Percentiles rank a stretch among this genome's conserved stretches.
These are phyloP conservation scores for Morella rubra DNA, from an alignment of 306 rosid genomes.

Conservation along the genomic window DNA sequence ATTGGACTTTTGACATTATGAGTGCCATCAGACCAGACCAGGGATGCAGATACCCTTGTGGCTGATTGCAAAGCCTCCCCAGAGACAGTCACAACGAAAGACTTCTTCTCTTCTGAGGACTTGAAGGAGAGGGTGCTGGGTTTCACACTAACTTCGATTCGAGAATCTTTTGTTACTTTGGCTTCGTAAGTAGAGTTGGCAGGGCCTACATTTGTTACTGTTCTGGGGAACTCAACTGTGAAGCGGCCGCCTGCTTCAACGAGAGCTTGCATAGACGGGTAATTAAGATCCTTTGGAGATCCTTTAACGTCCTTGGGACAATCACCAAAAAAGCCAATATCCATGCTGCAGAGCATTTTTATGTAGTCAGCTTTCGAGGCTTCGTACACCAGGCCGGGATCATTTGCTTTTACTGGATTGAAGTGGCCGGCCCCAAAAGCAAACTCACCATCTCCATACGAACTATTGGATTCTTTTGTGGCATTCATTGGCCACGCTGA, in stretches of 20 bases:
- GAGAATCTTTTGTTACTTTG: background rate
- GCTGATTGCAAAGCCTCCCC: background rate
- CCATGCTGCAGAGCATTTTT: slow-evolving; percentile 21
- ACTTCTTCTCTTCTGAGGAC: slow-evolving; percentile 25
- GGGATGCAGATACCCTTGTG: slow-evolving; percentile 10
- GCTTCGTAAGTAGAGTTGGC: slow-evolving; percentile 30
- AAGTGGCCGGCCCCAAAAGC: slow-evolving; percentile 33
- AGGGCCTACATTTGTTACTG: slow-evolving; percentile 32
- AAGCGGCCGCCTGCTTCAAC: slow-evolving; percentile 7
- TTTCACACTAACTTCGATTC: slow-evolving; percentile 21
- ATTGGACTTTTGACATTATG: slow-evolving; percentile 35
- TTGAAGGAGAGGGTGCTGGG: slow-evolving; percentile 33
- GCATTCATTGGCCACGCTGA: slow-evolving; percentile 30
- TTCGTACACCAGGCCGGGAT: slow-evolving; percentile 40
- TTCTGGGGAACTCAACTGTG: slow-evolving; percentile 18
- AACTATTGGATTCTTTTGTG: background rate
- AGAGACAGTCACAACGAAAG: slow-evolving; percentile 27
- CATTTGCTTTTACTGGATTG: slow-evolving; percentile 25
- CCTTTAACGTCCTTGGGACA: background rate
- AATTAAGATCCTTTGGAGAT: slow-evolving; percentile 32
- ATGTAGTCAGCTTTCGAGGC: slow-evolving; percentile 32
- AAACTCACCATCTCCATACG: slow-evolving; percentile 20
- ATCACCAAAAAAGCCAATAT: background rate
- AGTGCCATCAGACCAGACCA: slow-evolving; percentile 35
- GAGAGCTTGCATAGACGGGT: slow-evolving; percentile 29